Percentiles rank a stretch among this genome's conserved stretches.
These are phyloP conservation scores for Globisporangium viniferum DNA, from an alignment of 352 stramenopile genomes.

Conservation along the genomic window DNA sequence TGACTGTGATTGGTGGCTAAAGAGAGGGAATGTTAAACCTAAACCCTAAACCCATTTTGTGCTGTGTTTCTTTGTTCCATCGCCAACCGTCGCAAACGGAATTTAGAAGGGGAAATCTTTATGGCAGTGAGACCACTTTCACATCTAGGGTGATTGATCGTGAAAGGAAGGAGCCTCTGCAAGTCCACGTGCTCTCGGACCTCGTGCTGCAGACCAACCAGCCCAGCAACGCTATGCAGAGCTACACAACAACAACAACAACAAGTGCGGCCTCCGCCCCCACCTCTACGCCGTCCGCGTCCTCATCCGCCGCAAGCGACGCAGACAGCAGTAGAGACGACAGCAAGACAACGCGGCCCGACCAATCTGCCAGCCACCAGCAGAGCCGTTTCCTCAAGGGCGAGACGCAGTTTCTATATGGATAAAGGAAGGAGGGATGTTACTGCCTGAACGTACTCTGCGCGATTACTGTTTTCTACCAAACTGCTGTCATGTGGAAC, in stretches of 20 bases:
- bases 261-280: not conserved
- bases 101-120: not conserved
- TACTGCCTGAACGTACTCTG: not conserved
- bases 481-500: too few species aligned
- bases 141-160: not conserved
- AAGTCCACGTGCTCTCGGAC: conserved; percentile 53
- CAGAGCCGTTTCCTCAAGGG: conserved; percentile 36
- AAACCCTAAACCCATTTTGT: too few species aligned
- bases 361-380: conserved; percentile 5
- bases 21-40: not conserved
- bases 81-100: not conserved
- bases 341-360: conserved; percentile 7
- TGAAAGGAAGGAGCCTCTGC: too few species aligned
- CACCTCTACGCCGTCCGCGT: not conserved
- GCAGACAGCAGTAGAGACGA: conserved; percentile 3
- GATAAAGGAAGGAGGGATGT: conserved; percentile 20
- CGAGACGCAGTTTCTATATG: conserved; percentile 49
- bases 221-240: conserved; percentile 26
- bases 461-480: too few species aligned
- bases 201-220: conserved; percentile 40
- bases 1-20: not conserved
- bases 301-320: not conserved
- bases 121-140: not conserved
- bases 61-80: not conserved
- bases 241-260: conserved; percentile 21